Evolutionary conservation across 805 yeast species (phyloP), one percentile per base, ranked within the genome.

Genomic region (Ascoidea asiatica): DNA sequence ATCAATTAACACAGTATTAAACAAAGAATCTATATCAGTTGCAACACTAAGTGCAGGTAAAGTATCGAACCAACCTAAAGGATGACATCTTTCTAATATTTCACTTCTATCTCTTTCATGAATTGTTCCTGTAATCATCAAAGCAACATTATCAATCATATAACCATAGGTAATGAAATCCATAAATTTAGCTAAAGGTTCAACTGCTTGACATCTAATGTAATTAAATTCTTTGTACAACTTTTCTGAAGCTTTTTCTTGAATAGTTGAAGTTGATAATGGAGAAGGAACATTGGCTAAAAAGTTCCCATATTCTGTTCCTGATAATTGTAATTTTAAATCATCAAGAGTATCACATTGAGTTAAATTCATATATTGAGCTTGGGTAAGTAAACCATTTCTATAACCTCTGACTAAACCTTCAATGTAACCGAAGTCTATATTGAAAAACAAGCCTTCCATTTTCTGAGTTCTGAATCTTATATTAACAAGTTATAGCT

Each of bases 51-150:
- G 71, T 0, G 97, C 90, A 35, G 98, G 98, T 53, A 92, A 75
- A 5, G 97, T 90, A 54, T 92, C 98, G 57, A 92, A 92, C 96
- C 97, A 89, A 40, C 99, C 99, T 54, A 92, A 70, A 0, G 98
- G 98, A 60, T 92, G 95, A 61, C 96, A 88, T 59, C 96, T 79
- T 47, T 79, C 78, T 56, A 92, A 72, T 43, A 94, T 81, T 57
- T 92, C 98, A 38, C 77, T 65, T 57, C 85, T 79, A 63, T 94
- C 96, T 56, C 97, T 75, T 57, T 89, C 95, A 60, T 92, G 98
- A 49, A 92, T 75, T 0, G 98, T 88, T 19, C 99, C 99, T 1
- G 97, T 89, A 57, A 92, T 90, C 82, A 92, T 83, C 57, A 92
- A 70, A 20, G 92, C 85, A 37, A 92, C 95, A 62, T 92, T 92